Percentiles rank a stretch among this genome's conserved stretches.
phyloP scores from a whole-genome alignment of 176 grass and related monocot species.

The Ananas comosus region DNA sequence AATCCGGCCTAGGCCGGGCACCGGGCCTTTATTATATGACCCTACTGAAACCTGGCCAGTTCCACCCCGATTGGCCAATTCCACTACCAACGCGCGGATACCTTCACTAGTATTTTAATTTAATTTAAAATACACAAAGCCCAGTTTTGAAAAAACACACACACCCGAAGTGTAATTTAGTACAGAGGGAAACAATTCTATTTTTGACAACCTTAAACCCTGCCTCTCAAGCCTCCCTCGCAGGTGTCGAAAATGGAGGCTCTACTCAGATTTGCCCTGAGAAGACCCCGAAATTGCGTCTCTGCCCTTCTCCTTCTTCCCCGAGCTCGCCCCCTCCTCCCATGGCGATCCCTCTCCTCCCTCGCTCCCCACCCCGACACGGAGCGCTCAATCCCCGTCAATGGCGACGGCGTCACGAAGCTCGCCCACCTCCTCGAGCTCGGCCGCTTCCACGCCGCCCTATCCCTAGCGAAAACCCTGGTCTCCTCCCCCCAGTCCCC shows the following conservation, averaged over 20 bases:
- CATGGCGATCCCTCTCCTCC: conserved; percentile 6
- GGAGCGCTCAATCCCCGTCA: not conserved
- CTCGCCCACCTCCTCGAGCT: not conserved
- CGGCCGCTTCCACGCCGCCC: conserved; percentile 34
- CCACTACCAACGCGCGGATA: too few species aligned
- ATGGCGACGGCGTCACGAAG: not conserved
- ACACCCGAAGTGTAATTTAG: too few species aligned
- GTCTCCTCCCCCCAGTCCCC: conserved; percentile 18
- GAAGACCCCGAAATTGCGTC: not conserved
- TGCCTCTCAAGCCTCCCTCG: too few species aligned
- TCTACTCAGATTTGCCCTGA: not conserved
- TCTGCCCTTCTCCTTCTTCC: not conserved
- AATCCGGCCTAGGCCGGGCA: too few species aligned
- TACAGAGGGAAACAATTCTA: too few species aligned
- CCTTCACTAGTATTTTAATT: too few species aligned
- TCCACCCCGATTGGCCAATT: too few species aligned
- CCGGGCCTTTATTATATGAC: too few species aligned
- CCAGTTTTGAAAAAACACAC: too few species aligned
- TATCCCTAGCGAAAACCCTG: conserved; percentile 26
- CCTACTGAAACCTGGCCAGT: too few species aligned
- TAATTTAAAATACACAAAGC: too few species aligned
- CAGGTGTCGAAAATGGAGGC: not conserved
- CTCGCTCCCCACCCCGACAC: not conserved
- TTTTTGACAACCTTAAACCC: too few species aligned
- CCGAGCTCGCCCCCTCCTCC: not conserved